These are phyloP conservation scores for Suillus decipiens DNA, from an alignment of 768 basidiomycete genomes.

Conservation along the genomic window DNA sequence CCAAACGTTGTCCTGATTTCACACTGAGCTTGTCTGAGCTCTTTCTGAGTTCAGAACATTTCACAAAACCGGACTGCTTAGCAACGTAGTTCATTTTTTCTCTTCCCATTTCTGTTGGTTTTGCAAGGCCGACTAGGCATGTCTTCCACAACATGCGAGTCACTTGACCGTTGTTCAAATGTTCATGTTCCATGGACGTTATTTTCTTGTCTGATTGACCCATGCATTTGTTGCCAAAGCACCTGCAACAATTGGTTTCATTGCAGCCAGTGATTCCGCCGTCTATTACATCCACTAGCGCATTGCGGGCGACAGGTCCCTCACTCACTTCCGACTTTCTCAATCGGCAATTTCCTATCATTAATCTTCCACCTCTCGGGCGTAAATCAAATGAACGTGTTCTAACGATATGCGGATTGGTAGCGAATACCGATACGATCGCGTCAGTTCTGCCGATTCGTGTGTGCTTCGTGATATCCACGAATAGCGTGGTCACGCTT, in stretches of 20 bases:
- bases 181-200: background rate
- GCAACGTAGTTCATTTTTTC: background rate
- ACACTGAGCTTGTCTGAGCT: slow-evolving; percentile 10
- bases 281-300: background rate
- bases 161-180: background rate
- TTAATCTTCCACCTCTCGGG: background rate
- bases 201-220: background rate
- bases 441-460: background rate
- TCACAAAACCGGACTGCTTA: slow-evolving; percentile 3
- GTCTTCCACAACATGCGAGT: background rate
- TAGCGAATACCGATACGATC: background rate
- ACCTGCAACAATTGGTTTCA: background rate
- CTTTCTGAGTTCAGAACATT: slow-evolving; percentile 12
- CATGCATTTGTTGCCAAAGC: background rate
- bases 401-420: slow-evolving; percentile 1
- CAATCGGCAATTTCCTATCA: slow-evolving; percentile 2
- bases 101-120: background rate
- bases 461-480: slow-evolving; percentile 1
- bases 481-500: background rate
- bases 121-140: background rate
- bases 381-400: slow-evolving; percentile 2
- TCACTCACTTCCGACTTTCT: background rate
- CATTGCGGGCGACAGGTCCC: background rate
- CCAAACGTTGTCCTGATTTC: background rate
- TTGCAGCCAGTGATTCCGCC: background rate